Base-by-base conservation (phyloP, 352 stramenopile species). In the Aphanomyces euteiches region DNA sequence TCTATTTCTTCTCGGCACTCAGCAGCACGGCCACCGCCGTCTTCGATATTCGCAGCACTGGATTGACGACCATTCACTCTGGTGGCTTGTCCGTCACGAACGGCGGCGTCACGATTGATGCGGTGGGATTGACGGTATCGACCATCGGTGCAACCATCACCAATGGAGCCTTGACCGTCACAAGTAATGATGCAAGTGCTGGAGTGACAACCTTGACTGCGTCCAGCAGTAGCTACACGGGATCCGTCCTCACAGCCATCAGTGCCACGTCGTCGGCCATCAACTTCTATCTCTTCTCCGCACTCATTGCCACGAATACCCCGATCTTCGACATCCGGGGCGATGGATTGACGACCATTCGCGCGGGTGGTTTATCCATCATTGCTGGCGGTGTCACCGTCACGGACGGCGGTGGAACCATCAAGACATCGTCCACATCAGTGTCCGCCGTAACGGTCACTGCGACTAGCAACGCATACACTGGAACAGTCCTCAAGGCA, bases 201-300 rank as follows among this genome's bases (percentile, higher is more conserved):
- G 17, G 47, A 17, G 72, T 72, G 4, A 45, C 84, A 4, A 76
- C 67, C 1, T 56, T 82, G 28, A 17, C 78, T 38, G 66, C 79
- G 2, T 70, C 67, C 7, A 67, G 70, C 12, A 58, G 48, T 10
- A 41, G 69, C 28, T 83, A 50, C 43, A 50, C 43, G 10, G 65
- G 68, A 15, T 74, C 75, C 39, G 40, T 75, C 5, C 17, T 83
- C 37, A 58, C 79, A 65, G 28, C 66, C 40, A 53, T 69, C 36
- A 63, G 68, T 28, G 47, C 57, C 19, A 48, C 65, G n/a, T 41
- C 74, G 39, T 79, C 78, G 19, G 50, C 21, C 6, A 15, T 36
- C 6, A 53, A 66, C 21, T 89, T 89, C 65, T 78, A 79, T 34
- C 74, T 93, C 48, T 66, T 93, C 17, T 79, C 79, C 63, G 67